Evolutionary conservation across 306 rosid species (phyloP).

Genomic region (Fragaria nilgerrensis): DNA sequence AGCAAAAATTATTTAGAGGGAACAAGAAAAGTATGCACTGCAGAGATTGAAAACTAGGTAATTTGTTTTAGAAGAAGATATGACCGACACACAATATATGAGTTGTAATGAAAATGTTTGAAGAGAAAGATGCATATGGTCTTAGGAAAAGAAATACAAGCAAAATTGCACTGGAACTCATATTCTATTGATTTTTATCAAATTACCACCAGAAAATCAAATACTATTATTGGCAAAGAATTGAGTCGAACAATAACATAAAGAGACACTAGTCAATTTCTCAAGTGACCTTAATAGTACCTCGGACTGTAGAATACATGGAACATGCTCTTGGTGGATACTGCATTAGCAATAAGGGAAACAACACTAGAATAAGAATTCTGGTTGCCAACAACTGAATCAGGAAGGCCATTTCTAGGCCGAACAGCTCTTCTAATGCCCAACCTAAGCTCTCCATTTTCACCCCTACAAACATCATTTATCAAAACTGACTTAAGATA

Average conservation of each 20-base stretch:
- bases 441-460: conserved; percentile 85
- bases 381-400: conserved; percentile 65
- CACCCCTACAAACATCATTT: conserved; percentile 67
- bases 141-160: neutral
- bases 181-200: neutral
- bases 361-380: conserved; percentile 61
- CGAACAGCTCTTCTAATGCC: conserved; percentile 91
- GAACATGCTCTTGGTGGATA: conserved; percentile 74
- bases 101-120: neutral
- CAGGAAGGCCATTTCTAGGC: conserved; percentile 87
- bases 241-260: neutral
- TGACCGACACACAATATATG: neutral
- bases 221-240: neutral
- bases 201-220: neutral
- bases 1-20: neutral
- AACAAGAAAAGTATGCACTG: no score
- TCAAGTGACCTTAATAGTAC: conserved; percentile 36
- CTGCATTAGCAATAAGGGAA: conserved; percentile 75
- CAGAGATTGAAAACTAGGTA: neutral
- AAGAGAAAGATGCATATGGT: neutral
- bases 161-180: neutral
- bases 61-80: neutral
- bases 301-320: conserved; percentile 97
- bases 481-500: conserved; percentile 10
- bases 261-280: neutral